These are phyloP conservation scores for Eucalyptus marginata DNA, from an alignment of 345 rosid genomes.

Conservation along the genomic window DNA sequence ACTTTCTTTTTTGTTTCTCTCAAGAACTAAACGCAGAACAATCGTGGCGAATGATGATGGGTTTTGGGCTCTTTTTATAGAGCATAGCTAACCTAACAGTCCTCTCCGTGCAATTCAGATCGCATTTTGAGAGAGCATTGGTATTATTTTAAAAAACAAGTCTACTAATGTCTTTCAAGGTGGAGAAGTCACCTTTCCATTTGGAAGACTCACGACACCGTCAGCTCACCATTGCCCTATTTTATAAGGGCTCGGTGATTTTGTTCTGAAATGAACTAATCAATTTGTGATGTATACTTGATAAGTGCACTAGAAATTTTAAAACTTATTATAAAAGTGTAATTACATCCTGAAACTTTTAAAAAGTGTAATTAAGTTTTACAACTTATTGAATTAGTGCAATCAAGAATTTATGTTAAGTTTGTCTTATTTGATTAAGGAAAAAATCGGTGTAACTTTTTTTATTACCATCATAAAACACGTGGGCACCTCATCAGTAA, in stretches of 20 bases:
- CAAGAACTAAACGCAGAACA: neutral
- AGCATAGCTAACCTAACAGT: neutral
- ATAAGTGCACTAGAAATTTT: no score
- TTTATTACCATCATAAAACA: no score
- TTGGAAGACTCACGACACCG: neutral
- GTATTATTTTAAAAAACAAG: neutral
- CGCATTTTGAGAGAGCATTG: neutral
- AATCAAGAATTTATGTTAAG: no score
- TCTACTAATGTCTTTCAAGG: neutral
- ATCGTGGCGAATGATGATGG: neutral
- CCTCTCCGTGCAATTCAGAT: neutral
- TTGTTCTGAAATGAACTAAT: neutral
- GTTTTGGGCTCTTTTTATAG: neutral
- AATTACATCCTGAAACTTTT: rapidly evolving
- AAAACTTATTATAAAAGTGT: rapidly evolving
- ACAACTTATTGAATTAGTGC: no score
- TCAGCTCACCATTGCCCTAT: rapidly evolving
- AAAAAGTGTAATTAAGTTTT: no score
- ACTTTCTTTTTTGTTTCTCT: neutral
- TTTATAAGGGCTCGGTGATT: neutral
- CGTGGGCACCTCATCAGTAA: no score
- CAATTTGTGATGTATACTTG: no score
- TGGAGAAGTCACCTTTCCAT: neutral
- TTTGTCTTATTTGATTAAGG: no score
- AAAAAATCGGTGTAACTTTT: no score